Evolutionary conservation across 2,329 filamentous ascomycete species (phyloP).

Genomic region (Emmonsia crescens): DNA sequence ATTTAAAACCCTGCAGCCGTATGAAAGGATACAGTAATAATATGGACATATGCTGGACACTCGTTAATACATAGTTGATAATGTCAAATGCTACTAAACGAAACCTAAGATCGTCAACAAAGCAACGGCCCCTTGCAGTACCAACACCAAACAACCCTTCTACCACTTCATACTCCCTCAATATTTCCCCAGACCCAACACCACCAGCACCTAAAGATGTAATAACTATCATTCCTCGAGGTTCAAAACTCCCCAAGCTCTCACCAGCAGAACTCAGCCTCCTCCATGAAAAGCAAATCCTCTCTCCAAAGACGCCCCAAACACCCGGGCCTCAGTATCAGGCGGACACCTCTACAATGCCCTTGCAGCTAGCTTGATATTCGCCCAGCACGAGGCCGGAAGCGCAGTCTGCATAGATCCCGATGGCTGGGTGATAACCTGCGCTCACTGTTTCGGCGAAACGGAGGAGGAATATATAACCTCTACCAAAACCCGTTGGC

Average conservation of each 20-base stretch:
- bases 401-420: conserved; percentile 41
- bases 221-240: neutral
- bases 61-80: neutral
- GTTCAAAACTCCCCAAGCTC: neutral
- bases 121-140: neutral
- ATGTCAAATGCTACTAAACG: neutral
- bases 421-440: conserved; percentile 39
- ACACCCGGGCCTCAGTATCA: neutral
- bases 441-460: conserved; percentile 43
- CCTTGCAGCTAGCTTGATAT: conserved; percentile 28
- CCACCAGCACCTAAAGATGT: neutral
- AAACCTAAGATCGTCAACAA: neutral
- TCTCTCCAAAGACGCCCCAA: neutral
- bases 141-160: neutral
- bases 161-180: neutral
- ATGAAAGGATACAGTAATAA: neutral
- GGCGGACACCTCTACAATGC: conserved; percentile 1
- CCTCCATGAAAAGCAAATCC: conserved; percentile 10
- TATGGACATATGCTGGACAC: neutral
- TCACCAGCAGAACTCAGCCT: conserved; percentile 4
- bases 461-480: conserved; percentile 24
- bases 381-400: conserved; percentile 41
- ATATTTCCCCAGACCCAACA: neutral
- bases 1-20: neutral
- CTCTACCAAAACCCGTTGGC: conserved; percentile 24